Evolutionary conservation across 164 flowering plant genomes (phyloP).

Genomic region (Malania oleifera): DNA sequence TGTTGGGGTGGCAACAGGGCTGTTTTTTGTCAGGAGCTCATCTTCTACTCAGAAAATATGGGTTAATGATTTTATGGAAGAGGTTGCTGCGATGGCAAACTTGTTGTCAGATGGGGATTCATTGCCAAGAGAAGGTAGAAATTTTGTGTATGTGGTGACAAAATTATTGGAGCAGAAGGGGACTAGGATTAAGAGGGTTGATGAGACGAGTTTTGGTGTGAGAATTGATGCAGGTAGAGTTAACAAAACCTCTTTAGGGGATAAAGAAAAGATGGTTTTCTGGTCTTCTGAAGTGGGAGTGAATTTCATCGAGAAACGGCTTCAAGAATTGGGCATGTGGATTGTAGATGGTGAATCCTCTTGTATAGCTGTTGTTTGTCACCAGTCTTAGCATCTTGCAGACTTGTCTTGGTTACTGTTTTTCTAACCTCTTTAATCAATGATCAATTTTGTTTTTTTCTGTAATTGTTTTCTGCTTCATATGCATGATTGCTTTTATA

Average conservation of each 20-base stretch:
- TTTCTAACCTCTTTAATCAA: background rate
- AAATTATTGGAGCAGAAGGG: constrained; percentile 39
- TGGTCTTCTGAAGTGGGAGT: constrained; percentile 45
- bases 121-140: constrained; percentile 10
- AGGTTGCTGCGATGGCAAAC: constrained; percentile 21
- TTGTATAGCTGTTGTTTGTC: constrained; percentile 77
- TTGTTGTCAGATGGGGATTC: constrained; percentile 18
- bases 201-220: constrained; percentile 31
- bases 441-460: background rate
- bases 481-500: too few relatives aligned
- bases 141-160: constrained; percentile 27
- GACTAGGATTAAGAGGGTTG: constrained; percentile 29
- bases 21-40: constrained; percentile 46
- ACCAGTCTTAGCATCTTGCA: constrained; percentile 33
- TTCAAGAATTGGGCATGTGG: constrained; percentile 58
- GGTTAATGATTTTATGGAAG: constrained; percentile 35
- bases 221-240: constrained; percentile 18
- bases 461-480: too few relatives aligned
- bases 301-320: constrained; percentile 30
- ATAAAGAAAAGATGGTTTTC: constrained; percentile 35
- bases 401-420: too few relatives aligned
- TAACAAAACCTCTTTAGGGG: constrained; percentile 25
- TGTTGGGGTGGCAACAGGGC: constrained; percentile 30
- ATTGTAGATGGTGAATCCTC: constrained; percentile 56
- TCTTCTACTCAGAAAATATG: constrained; percentile 35